These are phyloP conservation scores for Lecanoromycetidae sp. DNA, from an alignment of 2,329 filamentous ascomycete genomes.

Conservation along the genomic window DNA sequence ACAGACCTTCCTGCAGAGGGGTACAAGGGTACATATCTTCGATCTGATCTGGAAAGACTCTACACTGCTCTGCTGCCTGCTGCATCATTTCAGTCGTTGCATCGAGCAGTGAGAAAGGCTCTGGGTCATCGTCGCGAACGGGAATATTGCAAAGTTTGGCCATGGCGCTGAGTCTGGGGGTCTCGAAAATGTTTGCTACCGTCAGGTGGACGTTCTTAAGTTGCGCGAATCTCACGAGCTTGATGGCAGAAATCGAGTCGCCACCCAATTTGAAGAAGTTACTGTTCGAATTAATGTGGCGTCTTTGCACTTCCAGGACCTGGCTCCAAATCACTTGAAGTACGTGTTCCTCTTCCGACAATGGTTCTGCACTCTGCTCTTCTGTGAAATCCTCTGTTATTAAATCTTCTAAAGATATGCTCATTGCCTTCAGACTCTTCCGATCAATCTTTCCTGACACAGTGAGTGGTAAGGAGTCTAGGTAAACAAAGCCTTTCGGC, in stretches of 20 bases:
- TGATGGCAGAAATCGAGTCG: constrained; percentile 40
- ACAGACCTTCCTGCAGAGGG: constrained; percentile 33
- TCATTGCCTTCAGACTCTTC: constrained; percentile 9
- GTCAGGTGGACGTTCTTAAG: constrained; percentile 34
- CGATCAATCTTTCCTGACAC: constrained; percentile 16
- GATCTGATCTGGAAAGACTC: constrained; percentile 23
- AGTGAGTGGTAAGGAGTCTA: constrained; percentile 13
- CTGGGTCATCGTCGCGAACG: background rate
- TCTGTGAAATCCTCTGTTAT: no score
- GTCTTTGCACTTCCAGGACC: constrained; percentile 6
- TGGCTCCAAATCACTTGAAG: constrained; percentile 8
- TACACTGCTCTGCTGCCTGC: constrained; percentile 26
- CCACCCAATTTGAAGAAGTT: constrained; percentile 36
- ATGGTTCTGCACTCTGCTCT: constrained; percentile 9
- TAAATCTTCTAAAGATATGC: no score
- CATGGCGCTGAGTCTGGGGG: constrained; percentile 32
- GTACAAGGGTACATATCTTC: constrained; percentile 34
- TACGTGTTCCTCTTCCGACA: constrained; percentile 7
- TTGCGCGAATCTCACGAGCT: constrained; percentile 36
- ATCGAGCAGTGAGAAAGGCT: constrained; percentile 9
- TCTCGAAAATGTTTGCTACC: constrained; percentile 37
- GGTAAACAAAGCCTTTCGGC: constrained; percentile 11
- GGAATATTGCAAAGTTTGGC: constrained; percentile 22
- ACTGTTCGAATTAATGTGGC: constrained; percentile 15
- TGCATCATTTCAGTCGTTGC: background rate